Evolutionary conservation across 1,139 yeast genomes (phyloP), one percentile per base, ranked within the genome.

Genomic region (Pichia sp.): DNA sequence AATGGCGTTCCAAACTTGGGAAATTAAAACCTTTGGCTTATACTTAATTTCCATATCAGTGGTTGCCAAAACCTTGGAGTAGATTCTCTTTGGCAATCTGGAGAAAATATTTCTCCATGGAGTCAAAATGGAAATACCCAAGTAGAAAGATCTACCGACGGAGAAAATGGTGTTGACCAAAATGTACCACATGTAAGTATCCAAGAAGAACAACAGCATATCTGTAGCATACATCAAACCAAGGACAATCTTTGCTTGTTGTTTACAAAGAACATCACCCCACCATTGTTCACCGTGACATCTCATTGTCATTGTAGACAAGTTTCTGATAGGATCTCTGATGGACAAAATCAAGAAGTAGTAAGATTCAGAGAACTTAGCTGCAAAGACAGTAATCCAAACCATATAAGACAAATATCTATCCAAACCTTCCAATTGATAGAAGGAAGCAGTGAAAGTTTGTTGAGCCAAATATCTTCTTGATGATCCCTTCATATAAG

Each of bases 21-120:
- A 87, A 57, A 91, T 88, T 61, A 91, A 73, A 49, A 91, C 97
- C 76, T 91, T 91, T 52, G 98, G 98, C 66, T 91, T 91, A 69
- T 91, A 91, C 69, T 91, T 91, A 59, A 91, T 86, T 67, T 91
- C 98, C 97, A 91, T 91, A 62, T 91, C 98, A 49, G 96, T 85
- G 29, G 98, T 91, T 33, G 97, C 97, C 63, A 91, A 76, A 50
- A 91, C 78, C 77, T 91, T 91, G 41, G 96, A 86, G 71, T 91
- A 91, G 52, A 91, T 86, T 77, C 98, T 85, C 77, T 91, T 91
- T 62, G 98, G 98, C 59, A 91, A 72, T 64, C 98, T 81, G 44
- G 96, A 81, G 71, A 88, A 91, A 55, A 91, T 88, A 62, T 91
- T 91, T 77, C 97, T 83, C 98, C 98, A 91, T 45, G 98, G 98